Evolutionary conservation across 345 rosid genomes (phyloP).

Genomic region (Brassica nigra): DNA sequence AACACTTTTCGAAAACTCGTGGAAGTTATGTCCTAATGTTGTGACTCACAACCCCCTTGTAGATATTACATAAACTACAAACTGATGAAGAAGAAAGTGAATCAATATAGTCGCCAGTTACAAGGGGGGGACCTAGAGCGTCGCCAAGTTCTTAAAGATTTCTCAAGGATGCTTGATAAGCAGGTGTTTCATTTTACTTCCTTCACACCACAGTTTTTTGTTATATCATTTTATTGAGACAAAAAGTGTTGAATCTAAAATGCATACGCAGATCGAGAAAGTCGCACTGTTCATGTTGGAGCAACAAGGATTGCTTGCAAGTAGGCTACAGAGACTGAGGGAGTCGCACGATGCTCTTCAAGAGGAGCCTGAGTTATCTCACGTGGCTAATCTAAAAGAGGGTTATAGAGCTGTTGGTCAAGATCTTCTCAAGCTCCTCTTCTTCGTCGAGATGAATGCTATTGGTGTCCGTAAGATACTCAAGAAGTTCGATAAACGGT

Average conservation of each 20-base stretch:
- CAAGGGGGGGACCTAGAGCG: conserved; percentile 72
- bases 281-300: conserved; percentile 89
- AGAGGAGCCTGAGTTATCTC: conserved; percentile 57
- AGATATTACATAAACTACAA: conserved; percentile 95
- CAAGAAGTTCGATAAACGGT: conserved; percentile 94
- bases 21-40: neutral
- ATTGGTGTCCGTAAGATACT: conserved; percentile 90
- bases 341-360: conserved; percentile 62
- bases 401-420: conserved; percentile 72
- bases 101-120: conserved; percentile 68
- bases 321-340: conserved; percentile 67
- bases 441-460: conserved; percentile 86
- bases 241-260: neutral
- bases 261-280: conserved; percentile 72
- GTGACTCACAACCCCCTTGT: conserved; percentile 1
- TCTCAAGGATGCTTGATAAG: conserved; percentile 89
- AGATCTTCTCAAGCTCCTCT: conserved; percentile 82
- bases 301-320: conserved; percentile 90
- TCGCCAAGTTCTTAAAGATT: conserved; percentile 93
- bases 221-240: neutral
- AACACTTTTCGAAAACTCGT: neutral
- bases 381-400: conserved; percentile 56
- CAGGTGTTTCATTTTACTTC: conserved; percentile 50
- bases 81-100: conserved; percentile 92
- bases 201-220: neutral